Percentiles rank a stretch among this genome's conserved stretches.
These are phyloP conservation scores for Aotearoamyces nothofagi DNA, from an alignment of 2,329 filamentous ascomycete species.

Conservation along the genomic window DNA sequence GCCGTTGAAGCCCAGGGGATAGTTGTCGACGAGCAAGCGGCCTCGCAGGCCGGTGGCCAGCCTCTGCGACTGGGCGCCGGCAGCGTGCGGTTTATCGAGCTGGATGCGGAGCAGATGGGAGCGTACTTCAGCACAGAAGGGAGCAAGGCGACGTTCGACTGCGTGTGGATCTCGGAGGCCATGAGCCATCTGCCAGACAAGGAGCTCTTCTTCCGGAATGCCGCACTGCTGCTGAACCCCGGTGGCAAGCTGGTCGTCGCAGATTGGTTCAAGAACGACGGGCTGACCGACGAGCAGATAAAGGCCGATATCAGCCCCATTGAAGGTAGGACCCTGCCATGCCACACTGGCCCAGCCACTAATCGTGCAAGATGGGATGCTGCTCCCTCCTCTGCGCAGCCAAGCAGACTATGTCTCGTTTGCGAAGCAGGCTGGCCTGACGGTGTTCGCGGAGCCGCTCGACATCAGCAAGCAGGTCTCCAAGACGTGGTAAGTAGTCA, in stretches of 20 bases:
- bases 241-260: constrained; percentile 39
- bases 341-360: neutral
- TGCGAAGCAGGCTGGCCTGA: constrained; percentile 32
- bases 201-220: constrained; percentile 39
- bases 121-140: constrained; percentile 26
- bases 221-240: constrained; percentile 28
- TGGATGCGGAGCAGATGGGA: constrained; percentile 46
- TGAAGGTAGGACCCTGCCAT: constrained; percentile 25
- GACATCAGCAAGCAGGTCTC: constrained; percentile 42
- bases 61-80: constrained; percentile 25
- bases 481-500: constrained; percentile 36
- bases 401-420: constrained; percentile 35
- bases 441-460: constrained; percentile 28
- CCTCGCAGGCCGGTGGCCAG: constrained; percentile 8
- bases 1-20: constrained; percentile 11
- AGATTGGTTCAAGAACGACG: constrained; percentile 44
- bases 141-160: constrained; percentile 29
- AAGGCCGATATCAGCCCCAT: constrained; percentile 40
- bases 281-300: constrained; percentile 27
- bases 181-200: constrained; percentile 46
- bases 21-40: constrained; percentile 4
- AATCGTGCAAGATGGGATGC: constrained; percentile 34
- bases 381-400: constrained; percentile 39
- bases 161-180: constrained; percentile 47
- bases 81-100: constrained; percentile 36